Base-by-base conservation (phyloP, 2,329 filamentous ascomycete species). In the Colletotrichum sp. region DNA sequence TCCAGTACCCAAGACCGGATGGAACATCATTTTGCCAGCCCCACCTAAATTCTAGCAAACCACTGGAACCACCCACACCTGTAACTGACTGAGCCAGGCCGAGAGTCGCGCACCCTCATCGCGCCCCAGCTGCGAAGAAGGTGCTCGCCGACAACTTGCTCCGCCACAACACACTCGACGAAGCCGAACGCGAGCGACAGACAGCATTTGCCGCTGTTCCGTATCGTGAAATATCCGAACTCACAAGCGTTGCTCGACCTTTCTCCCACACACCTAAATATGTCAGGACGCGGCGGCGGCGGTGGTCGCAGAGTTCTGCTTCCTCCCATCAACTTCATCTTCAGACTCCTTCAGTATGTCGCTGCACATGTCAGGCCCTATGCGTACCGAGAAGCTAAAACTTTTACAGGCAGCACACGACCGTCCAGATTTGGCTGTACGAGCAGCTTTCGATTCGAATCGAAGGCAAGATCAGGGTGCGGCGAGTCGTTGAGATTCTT, bases 391-490 rank as follows among this genome's bases (percentile, higher is more conserved):
- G n/a, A 32, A 25, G 25, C 27, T 75, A 25, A 74, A 25, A 15
- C 9, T 12, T 55, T 29, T 44, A 22, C 27, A 76, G 39, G 34
- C 88, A 95, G 85, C 93, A 96, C 82, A 93, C 94, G 19, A 96
- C 94, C 2, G 95, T 99, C 52, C 95, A 95, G 81, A 95, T 99
- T 83, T 99, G 97, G 97, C 89, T 99, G 57, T 99, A 98, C 86
- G 97, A 99, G 88, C 97, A 99, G 90, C 89, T 99, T 70, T 93
- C 93, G 16, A 96, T 98, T 83, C 91, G 97, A 77, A 98, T 99
- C 82, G 96, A 99, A 87, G 97, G 97, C 78, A 98, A 96, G 88
- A 98, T 99, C 79, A 92, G 97, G 82, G 96, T 98, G 85, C 78
- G 93, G 86, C 57, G n/a, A 25, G 25, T 34, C 12, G 16, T 25